Base-by-base conservation (phyloP, 75 land plant genomes). In the Cryptomeria japonica region DNA sequence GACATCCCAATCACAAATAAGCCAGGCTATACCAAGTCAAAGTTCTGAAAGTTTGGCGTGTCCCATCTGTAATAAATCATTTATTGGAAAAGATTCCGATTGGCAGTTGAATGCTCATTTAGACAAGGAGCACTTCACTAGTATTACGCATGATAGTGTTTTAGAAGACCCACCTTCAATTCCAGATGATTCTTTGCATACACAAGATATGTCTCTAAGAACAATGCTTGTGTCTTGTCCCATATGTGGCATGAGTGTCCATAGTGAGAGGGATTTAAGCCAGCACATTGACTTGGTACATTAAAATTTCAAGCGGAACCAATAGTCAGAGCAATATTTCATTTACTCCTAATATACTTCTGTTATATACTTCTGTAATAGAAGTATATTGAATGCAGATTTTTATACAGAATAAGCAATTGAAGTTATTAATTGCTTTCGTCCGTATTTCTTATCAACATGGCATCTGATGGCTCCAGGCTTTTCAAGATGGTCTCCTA, bases 251-350 rank as follows among this genome's bases (percentile, higher is more conserved):
- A 53, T 53, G 34, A 56, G 18, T 53, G 64, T 85, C 37, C 86
- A 85, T 56, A 85, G 86, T 16, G 86, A 85, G 64, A 28, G 86
- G 64, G 86, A 85, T 53, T 51, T 85, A 34, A 85, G 86, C 41
- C 64, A 56, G 16, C 86, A 85, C 37, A 85, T 85, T 55, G 86
- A 85, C 64, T 15, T 85, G 64, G 86, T 53, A 22, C 86, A 85
- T 85, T 85, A 85, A 85, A 31, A 14, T 36, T n/a, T 82, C 11
- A 44, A 16, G 13, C 19, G 49, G 3, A 34, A 34, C 8, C 36
- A 73, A n/a, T 73, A 31, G 76, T 13, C 37, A 0, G 34, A n/a
- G 16, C 15, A 75, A 75, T 72, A 28, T 75, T 75, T 34, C 77
- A 75, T 75, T 75, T 2, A 32, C 37, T 72, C 32, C n/a, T 11